Evolutionary conservation across 495 filamentous ascomycete genomes (phyloP), one percentile per base, ranked within the genome.

Genomic region (Penicillium arizonense): DNA sequence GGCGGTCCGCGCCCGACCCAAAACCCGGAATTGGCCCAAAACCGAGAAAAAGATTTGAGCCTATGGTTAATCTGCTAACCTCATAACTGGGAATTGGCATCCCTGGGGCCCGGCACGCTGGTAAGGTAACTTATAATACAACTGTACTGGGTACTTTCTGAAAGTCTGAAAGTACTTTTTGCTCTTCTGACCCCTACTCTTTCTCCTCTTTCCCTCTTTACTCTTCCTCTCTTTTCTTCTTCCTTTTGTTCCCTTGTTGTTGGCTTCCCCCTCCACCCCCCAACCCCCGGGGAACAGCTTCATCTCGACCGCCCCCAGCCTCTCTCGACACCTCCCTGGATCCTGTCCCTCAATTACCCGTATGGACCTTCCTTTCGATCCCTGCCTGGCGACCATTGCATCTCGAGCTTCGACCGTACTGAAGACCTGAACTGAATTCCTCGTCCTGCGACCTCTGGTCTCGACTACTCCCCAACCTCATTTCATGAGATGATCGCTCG

Each of bases 1-100:
- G 57, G 45, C 57, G 57, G 57, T 26, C 57, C 57, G 52, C 56
- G 24, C 56, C 56, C 56, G 52, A 53, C 52, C 34, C 46, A 39
- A 10, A 30, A 30, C 28, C 28, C 28, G 28, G 28, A 7, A 18
- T 18, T 18, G 18, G 18, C 18, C 18, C 18, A 18, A 18, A 18
- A 18, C 18, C 18, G 18, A 18, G n/a, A n/a, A n/a, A n/a, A 18
- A 18, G 18, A 18, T 18, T 18, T 18, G 18, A 18, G 18, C 18
- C 18, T 18, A 18, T 18, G 18, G 18, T 18, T 18, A 18, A 18
- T 18, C 18, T 18, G 18, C 18, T 18, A 18, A 18, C 28, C 28
- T 30, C 6, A 30, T 5, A 30, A 30, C 28, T 30, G 28, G 28
- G 28, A 30, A 30, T 30, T 7, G 28, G 5, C 28, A 30, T 30